Percentiles rank a stretch among this genome's conserved stretches.
Conservation (phyloP, 2,329 filamentous ascomycete genomes). For the Colletotrichum tanaceti region DNA sequence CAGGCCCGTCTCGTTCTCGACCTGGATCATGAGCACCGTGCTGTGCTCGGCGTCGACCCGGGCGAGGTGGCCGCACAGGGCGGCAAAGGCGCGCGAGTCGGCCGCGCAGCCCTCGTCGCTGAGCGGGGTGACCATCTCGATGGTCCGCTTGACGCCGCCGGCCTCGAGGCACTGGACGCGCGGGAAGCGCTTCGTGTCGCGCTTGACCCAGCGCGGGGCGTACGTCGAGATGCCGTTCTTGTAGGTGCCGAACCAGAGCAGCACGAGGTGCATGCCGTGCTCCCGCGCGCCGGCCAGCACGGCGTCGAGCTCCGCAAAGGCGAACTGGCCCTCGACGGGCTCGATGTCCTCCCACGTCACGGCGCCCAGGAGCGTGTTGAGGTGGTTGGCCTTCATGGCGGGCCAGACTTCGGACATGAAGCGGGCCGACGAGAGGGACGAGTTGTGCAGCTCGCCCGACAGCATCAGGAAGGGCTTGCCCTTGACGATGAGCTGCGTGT, state of each 20-base stretch:
- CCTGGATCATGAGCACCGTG: constrained; percentile 67
- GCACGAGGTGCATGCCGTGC: constrained; percentile 50
- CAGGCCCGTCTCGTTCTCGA: constrained; percentile 67
- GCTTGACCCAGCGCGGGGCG: constrained; percentile 51
- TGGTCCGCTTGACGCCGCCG: constrained; percentile 47
- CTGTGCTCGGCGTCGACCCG: constrained; percentile 58
- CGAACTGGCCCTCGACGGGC: constrained; percentile 50
- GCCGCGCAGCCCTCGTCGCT: constrained; percentile 47
- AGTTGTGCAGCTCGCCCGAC: constrained; percentile 52
- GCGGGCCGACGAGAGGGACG: constrained; percentile 49
- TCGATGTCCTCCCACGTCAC: constrained; percentile 54
- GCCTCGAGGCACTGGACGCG: constrained; percentile 49
- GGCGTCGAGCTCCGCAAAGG: constrained; percentile 50
- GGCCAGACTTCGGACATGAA: constrained; percentile 50
- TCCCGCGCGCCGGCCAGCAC: constrained; percentile 49
- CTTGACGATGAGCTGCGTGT: constrained; percentile 52
- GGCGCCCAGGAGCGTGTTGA: constrained; percentile 53
- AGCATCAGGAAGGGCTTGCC: constrained; percentile 53
- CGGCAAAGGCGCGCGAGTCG: constrained; percentile 49
- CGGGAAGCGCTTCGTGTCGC: constrained; percentile 51
- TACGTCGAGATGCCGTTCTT: constrained; percentile 55
- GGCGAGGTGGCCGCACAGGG: constrained; percentile 50
- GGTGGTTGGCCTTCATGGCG: constrained; percentile 48
- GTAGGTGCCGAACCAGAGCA: constrained; percentile 55
- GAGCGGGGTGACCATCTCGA: constrained; percentile 51